Evolutionary conservation across 2,329 filamentous ascomycete genomes (phyloP), one percentile per base, ranked within the genome.

Genomic region (Scytalidium sp.): DNA sequence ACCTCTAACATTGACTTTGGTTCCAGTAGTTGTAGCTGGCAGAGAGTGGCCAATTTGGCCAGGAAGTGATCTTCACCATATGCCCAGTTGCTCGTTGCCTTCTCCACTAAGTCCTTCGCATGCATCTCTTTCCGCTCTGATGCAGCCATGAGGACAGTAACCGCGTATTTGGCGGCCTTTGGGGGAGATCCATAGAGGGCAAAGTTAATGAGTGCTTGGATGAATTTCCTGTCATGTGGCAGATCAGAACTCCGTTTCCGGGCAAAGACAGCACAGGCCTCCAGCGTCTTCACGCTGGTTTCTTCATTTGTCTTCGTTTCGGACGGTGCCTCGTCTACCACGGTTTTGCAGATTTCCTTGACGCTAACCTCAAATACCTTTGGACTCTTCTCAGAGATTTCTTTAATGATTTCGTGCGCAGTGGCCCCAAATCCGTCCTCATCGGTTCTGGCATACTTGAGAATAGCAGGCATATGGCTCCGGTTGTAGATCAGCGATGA

Each of bases 291-390:
- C 11, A 94, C 89, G n/a, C 89, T 85, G 3, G 81, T 78, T 1
- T 82, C 68, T 47, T 93, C 87, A 54, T 92, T 92, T 2, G 78
- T 64, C 46, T 80, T 81, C 17, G 75, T 82, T 19, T 81, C 76
- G 3, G 82, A 84, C 1, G 94, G 94, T 1, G 89, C 87, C 61
- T 92, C 85, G 21, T 89, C 82, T 56, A 91, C 83, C 17, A 99
- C 79, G 51, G 91, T 86, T 63, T 89, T 90, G 71, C 92, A 96
- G 43, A 99, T 81, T 54, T 96, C 91, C 53, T 90, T 88, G 5
- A 97, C 88, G 58, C 97, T 93, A 2, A 90, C 88, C 64, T 94
- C 93, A 72, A 99, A 91, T 8, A 97, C 83, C 51, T 93, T 88
- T 0, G 94, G 92, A 56, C 94, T 94, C 42, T 84, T 83, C 47